Evolutionary conservation across 2,329 filamentous ascomycete genomes (phyloP).

Genomic region (Trichothecium sympodiale): DNA sequence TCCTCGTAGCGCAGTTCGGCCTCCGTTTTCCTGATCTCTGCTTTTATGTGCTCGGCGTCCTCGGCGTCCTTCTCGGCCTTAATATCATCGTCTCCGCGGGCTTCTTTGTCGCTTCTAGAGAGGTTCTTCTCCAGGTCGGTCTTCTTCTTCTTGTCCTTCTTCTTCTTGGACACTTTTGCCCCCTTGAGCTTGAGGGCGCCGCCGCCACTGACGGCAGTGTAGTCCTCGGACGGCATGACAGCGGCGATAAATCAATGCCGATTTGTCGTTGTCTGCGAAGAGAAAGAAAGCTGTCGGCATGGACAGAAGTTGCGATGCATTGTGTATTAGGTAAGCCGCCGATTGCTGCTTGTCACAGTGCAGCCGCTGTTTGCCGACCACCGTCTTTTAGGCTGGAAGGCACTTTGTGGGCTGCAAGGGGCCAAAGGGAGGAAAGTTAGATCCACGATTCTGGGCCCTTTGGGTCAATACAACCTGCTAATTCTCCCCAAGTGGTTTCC

Average conservation of each 20-base stretch:
- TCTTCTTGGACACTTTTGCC: conserved; percentile 49
- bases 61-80: conserved; percentile 16
- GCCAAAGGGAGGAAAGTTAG: too few species aligned
- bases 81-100: conserved; percentile 13
- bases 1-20: conserved; percentile 76
- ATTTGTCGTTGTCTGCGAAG: neutral
- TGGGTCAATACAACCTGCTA: too few species aligned
- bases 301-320: too few species aligned
- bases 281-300: neutral
- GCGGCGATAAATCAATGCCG: too few species aligned
- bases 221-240: conserved; percentile 64
- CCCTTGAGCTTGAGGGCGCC: conserved; percentile 84
- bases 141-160: conserved; percentile 48
- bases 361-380: too few species aligned
- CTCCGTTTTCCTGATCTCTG: conserved; percentile 58
- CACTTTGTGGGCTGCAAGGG: too few species aligned
- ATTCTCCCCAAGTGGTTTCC: too few species aligned
- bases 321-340: too few species aligned
- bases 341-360: too few species aligned
- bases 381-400: too few species aligned
- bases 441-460: too few species aligned
- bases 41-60: conserved; percentile 19
- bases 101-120: conserved; percentile 16
- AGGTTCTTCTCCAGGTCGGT: conserved; percentile 36
- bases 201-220: conserved; percentile 50